Conservation (phyloP, 148 eudicot genomes). For the Fagopyrum esculentum region DNA sequence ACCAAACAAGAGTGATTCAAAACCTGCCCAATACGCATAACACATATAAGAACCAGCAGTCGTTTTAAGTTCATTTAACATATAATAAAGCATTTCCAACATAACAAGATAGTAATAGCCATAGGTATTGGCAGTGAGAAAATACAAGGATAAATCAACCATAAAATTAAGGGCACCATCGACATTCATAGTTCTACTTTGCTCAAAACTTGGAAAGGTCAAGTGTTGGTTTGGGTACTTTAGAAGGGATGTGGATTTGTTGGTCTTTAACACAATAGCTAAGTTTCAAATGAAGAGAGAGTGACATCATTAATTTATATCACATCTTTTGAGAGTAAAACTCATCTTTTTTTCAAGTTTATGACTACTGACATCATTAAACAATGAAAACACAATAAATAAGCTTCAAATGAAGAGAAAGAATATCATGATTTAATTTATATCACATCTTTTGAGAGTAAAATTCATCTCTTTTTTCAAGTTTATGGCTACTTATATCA, state of each 20-base stretch:
- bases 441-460: too few relatives aligned
- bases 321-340: not conserved
- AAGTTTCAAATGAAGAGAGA: not conserved
- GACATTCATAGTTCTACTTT: constrained; percentile 45
- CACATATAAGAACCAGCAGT: not conserved
- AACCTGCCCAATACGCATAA: constrained; percentile 34
- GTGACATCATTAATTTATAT: not conserved
- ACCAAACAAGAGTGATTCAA: constrained; percentile 71
- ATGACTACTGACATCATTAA: too few relatives aligned
- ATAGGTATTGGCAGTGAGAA: constrained; percentile 65
- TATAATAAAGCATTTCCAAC: not conserved
- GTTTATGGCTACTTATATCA: too few relatives aligned
- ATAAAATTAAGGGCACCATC: constrained; percentile 58
- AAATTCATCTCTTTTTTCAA: too few relatives aligned
- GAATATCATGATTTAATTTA: too few relatives aligned
- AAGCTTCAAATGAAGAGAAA: too few relatives aligned
- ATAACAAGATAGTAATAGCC: constrained; percentile 83
- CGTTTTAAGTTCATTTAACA: not conserved
- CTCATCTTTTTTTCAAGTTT: not conserved
- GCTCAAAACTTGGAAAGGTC: constrained; percentile 31
- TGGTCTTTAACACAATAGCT: not conserved
- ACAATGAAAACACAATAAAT: too few relatives aligned
- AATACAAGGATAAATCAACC: constrained; percentile 68
- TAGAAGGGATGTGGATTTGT: not conserved
- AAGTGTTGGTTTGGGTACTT: constrained; percentile 32